A percentile compares a stretch with the other conserved stretches of the same genome.
These are phyloP conservation scores for Pholiota adiposa DNA, from an alignment of 1,284 basidiomycete genomes.

Conservation along the genomic window DNA sequence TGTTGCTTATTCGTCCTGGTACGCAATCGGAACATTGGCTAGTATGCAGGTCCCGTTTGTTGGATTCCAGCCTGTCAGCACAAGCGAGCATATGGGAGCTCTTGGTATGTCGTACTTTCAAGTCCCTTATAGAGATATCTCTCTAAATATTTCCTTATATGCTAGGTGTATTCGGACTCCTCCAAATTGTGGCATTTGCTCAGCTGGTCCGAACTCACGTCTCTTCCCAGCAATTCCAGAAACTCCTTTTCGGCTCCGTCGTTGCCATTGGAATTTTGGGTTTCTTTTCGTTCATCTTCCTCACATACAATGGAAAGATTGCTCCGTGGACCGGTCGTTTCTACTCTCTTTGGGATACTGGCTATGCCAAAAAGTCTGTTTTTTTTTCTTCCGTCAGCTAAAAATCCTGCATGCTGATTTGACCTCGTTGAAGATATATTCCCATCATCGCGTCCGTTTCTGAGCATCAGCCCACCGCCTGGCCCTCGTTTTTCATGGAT, in stretches of 20 bases:
- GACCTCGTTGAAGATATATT: conserved; percentile 68
- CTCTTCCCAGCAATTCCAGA: conserved; percentile 92
- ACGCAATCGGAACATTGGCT: conserved; percentile 94
- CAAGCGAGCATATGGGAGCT: conserved; percentile 99
- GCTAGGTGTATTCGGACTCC: conserved; percentile 89
- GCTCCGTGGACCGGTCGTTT: conserved; percentile 99
- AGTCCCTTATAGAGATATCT: neutral
- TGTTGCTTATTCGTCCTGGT: conserved; percentile 97
- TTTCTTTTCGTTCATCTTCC: conserved; percentile 68
- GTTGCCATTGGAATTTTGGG: conserved; percentile 78
- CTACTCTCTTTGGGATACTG: conserved; percentile 99
- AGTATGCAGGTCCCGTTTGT: conserved; percentile 99
- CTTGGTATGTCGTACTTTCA: conserved; percentile 59
- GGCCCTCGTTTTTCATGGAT: conserved; percentile 99
- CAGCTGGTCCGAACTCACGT: conserved; percentile 90
- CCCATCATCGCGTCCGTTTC: conserved; percentile 99
- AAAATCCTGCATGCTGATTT: conserved; percentile 12
- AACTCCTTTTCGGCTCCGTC: conserved; percentile 74
- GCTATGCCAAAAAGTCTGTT: conserved; percentile 92
- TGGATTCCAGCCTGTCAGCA: conserved; percentile 97
- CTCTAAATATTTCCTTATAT: neutral
- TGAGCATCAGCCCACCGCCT: conserved; percentile 99
- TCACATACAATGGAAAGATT: conserved; percentile 96
- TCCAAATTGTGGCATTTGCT: conserved; percentile 96
- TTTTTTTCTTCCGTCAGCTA: neutral